phyloP scores from a whole-genome alignment of 495 filamentous ascomycete genomes.

The Extremus antarcticus region DNA sequence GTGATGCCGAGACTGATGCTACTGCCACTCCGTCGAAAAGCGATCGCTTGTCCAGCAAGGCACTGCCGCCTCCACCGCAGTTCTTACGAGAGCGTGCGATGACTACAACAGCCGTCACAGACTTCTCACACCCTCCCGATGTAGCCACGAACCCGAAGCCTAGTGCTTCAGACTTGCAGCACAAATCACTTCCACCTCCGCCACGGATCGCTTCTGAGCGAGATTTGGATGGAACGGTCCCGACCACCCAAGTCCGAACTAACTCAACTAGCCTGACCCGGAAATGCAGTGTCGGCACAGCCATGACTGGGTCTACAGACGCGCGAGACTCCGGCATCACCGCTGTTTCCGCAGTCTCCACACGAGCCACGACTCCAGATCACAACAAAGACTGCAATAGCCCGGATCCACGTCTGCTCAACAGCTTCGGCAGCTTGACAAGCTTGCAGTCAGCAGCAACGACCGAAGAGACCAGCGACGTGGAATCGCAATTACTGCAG shows the following conservation, averaged over 20 bases:
- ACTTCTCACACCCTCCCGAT: not conserved
- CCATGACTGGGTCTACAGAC: constrained; percentile 53
- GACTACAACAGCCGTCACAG: not conserved
- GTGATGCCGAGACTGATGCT: not conserved
- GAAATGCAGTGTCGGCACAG: constrained; percentile 35
- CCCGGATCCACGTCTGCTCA: constrained; percentile 23
- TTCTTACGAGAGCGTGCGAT: not conserved
- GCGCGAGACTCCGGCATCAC: constrained; percentile 80
- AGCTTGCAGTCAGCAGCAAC: constrained; percentile 25
- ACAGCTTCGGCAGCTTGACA: constrained; percentile 31
- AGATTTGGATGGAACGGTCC: not conserved
- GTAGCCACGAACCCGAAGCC: not conserved
- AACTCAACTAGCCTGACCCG: not conserved
- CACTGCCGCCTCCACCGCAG: constrained; percentile 8
- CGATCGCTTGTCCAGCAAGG: not conserved
- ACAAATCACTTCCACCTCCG: not conserved
- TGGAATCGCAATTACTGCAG: constrained; percentile 69
- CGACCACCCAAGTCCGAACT: not conserved
- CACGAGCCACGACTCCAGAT: constrained; percentile 84
- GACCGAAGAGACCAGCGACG: constrained; percentile 62
- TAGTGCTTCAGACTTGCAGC: not conserved
- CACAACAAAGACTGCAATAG: constrained; percentile 31
- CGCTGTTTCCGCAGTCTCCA: constrained; percentile 70
- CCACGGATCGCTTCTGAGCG: not conserved
- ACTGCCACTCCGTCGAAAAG: not conserved